Evolutionary conservation across 73 alveolate genomes (phyloP).

Genomic region (Uronychia setigera): DNA sequence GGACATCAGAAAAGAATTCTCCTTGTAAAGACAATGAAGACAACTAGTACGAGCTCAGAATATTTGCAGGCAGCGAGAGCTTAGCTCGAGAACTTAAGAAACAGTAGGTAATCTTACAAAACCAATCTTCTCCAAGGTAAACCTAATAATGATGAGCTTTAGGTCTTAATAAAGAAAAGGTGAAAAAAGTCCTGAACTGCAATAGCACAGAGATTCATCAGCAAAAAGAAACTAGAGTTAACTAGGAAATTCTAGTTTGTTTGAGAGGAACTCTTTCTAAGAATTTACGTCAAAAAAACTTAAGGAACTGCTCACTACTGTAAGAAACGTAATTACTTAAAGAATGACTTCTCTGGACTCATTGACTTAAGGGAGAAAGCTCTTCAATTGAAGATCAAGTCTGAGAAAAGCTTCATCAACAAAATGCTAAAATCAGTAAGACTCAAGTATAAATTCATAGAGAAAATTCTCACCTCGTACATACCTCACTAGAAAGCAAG

Average conservation of each 20-base stretch:
- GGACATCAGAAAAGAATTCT: neutral
- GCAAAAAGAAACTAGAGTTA: neutral
- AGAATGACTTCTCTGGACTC: conserved; percentile 43
- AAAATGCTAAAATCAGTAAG: conserved; percentile 30
- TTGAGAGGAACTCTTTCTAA: neutral
- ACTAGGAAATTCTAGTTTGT: neutral
- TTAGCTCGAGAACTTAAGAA: neutral
- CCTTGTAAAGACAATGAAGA: neutral
- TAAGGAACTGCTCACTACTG: neutral
- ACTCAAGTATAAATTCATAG: neutral
- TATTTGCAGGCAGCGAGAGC: neutral
- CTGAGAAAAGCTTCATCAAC: conserved; percentile 37
- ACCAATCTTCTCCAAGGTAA: neutral
- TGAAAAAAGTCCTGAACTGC: neutral
- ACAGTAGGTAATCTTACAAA: neutral
- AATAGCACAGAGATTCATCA: no score
- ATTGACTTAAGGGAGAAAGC: conserved; percentile 53
- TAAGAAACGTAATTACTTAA: neutral
- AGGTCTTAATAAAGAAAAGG: neutral
- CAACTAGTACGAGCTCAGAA: neutral
- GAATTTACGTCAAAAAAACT: neutral
- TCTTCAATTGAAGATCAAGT: conserved; percentile 17
- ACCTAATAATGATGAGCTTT: neutral
- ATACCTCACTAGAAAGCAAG: conserved; percentile 7
- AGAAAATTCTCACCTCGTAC: conserved; percentile 50